Percentiles rank a stretch among this genome's conserved stretches.
phyloP scores from a whole-genome alignment of 2,329 filamentous ascomycete genomes.

The Cyphellophora attinorum region DNA sequence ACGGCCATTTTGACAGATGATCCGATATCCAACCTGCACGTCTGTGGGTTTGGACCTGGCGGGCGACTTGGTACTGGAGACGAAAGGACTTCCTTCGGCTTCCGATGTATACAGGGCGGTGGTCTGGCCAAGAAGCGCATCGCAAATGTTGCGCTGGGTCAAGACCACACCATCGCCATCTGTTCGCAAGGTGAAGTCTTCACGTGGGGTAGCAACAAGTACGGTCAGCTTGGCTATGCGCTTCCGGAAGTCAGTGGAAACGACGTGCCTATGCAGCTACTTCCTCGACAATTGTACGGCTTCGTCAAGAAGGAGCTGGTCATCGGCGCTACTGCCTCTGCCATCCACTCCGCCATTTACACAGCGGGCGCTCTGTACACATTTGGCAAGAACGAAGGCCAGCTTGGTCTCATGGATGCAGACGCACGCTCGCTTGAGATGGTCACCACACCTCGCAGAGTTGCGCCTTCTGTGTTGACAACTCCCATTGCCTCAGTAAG shows the following conservation, averaged over 20 bases:
- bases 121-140: slow-evolving; percentile 65
- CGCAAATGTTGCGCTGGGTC: slow-evolving; percentile 69
- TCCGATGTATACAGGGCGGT: slow-evolving; percentile 70
- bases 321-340: slow-evolving; percentile 74
- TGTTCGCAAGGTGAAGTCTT: slow-evolving; percentile 82
- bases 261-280: slow-evolving; percentile 71
- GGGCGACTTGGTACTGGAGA: slow-evolving; percentile 83
- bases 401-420: slow-evolving; percentile 87
- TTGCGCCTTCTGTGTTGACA: slow-evolving; percentile 73
- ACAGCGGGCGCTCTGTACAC: slow-evolving; percentile 75
- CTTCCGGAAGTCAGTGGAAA: slow-evolving; percentile 56
- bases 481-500: slow-evolving; percentile 67
- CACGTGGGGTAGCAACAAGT: slow-evolving; percentile 86
- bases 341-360: slow-evolving; percentile 84
- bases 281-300: slow-evolving; percentile 83
- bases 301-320: slow-evolving; percentile 78
- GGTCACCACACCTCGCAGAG: slow-evolving; percentile 74
- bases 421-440: slow-evolving; percentile 82
- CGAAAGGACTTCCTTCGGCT: slow-evolving; percentile 80
- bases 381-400: slow-evolving; percentile 91
- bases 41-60: slow-evolving; percentile 85
- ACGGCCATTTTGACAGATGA: slow-evolving; percentile 82
- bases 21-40: slow-evolving; percentile 78
- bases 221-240: slow-evolving; percentile 76
- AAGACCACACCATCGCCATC: slow-evolving; percentile 82